Evolutionary conservation across 495 filamentous ascomycete species (phyloP).

Genomic region (Schizothecium vesticola): DNA sequence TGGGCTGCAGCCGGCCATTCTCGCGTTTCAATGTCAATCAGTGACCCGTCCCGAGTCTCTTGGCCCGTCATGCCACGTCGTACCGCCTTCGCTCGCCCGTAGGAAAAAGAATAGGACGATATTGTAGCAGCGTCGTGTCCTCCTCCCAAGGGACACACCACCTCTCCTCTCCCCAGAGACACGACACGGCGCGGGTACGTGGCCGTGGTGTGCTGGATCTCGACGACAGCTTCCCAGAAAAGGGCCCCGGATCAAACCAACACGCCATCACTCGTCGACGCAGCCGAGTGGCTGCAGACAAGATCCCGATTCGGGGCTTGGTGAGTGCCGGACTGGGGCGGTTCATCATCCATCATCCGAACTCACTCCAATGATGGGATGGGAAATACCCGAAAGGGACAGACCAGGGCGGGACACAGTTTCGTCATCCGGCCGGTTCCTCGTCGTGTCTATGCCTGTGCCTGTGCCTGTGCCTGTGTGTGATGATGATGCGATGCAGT

Average conservation of each 20-base stretch:
- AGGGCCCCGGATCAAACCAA: conserved; percentile 11
- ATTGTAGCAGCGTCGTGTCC: neutral
- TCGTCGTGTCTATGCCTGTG: neutral
- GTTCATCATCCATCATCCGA: neutral
- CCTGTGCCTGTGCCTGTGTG: neutral
- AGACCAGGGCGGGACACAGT: neutral
- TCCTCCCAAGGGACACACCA: neutral
- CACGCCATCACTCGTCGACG: neutral
- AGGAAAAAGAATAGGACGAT: no score
- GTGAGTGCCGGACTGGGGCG: neutral
- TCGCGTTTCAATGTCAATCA: conserved; percentile 8
- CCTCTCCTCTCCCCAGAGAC: neutral
- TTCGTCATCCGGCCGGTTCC: neutral
- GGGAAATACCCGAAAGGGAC: neutral
- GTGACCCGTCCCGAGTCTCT: neutral
- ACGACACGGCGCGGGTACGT: neutral
- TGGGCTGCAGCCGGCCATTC: conserved; percentile 3
- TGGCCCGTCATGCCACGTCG: conserved; percentile 6
- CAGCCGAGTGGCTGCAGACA: conserved; percentile 23
- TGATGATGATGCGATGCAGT: neutral
- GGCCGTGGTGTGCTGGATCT: conserved; percentile 2
- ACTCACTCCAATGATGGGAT: neutral
- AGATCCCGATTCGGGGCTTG: conserved; percentile 21
- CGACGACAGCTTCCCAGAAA: neutral
- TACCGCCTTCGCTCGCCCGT: neutral